Conservation (phyloP, 23 red algal genomes). For the Pyropia haitanensis region DNA sequence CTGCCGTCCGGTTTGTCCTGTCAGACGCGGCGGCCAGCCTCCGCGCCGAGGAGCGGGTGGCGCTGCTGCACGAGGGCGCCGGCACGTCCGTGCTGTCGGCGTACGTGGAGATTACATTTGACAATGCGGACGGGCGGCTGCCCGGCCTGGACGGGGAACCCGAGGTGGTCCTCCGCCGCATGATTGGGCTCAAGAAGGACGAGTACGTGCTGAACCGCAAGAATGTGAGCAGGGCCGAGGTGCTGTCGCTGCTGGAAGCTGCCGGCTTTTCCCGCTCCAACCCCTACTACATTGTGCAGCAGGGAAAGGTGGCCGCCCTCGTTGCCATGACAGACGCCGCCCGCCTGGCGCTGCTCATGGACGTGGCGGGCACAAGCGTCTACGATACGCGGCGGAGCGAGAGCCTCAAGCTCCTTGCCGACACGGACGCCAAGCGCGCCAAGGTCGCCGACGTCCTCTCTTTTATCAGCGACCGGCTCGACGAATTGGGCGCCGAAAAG, state of each 20-base stretch:
- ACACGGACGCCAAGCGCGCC: conserved; percentile 63
- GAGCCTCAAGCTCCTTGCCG: conserved; percentile 73
- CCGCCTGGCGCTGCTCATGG: conserved; percentile 69
- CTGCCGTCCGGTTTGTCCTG: conserved; percentile 88
- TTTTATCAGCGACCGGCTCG: conserved; percentile 73
- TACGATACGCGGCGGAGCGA: conserved; percentile 85
- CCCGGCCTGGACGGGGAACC: conserved; percentile 52
- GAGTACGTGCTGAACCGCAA: conserved; percentile 90
- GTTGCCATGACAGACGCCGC: conserved; percentile 80
- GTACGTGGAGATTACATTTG: conserved; percentile 93
- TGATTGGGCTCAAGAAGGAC: conserved; percentile 94
- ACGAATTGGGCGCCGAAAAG: conserved; percentile 79
- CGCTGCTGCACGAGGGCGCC: conserved; percentile 88
- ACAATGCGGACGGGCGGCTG: conserved; percentile 85
- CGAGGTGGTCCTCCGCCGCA: conserved; percentile 66
- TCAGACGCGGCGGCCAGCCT: conserved; percentile 66
- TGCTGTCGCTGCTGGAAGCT: conserved; percentile 77
- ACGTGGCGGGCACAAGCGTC: conserved; percentile 90
- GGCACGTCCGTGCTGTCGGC: conserved; percentile 80
- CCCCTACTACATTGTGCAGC: conserved; percentile 99
- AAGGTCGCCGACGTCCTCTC: conserved; percentile 79
- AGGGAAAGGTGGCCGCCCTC: conserved; percentile 90
- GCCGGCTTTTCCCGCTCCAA: conserved; percentile 97
- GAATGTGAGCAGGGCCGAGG: conserved; percentile 82
- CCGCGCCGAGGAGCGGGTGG: conserved; percentile 83